Percentiles rank a stretch among this genome's conserved stretches.
Evolutionary conservation across 2,329 filamentous ascomycete genomes (phyloP).

Genomic region (Penicillium sp.): DNA sequence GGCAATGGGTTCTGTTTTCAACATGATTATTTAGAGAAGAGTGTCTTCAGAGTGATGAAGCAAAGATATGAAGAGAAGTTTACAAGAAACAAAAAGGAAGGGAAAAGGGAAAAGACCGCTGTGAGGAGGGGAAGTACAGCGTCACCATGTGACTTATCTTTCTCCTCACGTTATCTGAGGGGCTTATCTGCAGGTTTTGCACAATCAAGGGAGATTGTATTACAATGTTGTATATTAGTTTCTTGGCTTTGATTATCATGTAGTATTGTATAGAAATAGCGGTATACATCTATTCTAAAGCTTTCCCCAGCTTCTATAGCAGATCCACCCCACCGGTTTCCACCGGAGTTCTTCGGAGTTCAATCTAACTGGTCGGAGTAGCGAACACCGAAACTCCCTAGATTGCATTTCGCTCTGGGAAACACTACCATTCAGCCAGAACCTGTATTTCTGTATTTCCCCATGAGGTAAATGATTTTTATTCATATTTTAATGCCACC

Average conservation of each 20-base stretch:
- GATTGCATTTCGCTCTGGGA: background rate
- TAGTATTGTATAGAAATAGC: background rate
- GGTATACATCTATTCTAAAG: background rate
- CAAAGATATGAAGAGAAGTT: background rate
- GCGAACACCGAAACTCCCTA: constrained; percentile 12
- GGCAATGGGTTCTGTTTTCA: constrained; percentile 22
- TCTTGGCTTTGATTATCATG: background rate
- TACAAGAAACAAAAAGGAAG: background rate
- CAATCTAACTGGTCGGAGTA: constrained; percentile 12
- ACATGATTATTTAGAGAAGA: constrained; percentile 15
- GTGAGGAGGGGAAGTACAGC: background rate
- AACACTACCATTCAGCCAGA: background rate
- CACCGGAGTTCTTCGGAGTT: constrained; percentile 19
- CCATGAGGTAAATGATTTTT: background rate
- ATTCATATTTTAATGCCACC: background rate
- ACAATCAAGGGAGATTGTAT: background rate
- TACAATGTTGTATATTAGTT: too few species aligned
- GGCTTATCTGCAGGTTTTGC: constrained; percentile 7
- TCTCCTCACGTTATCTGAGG: constrained; percentile 33
- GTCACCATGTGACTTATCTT: constrained; percentile 29
- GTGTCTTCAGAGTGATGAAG: background rate
- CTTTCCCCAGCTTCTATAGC: background rate
- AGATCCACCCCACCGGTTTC: constrained; percentile 14
- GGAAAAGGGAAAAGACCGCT: background rate
- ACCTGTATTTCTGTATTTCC: background rate